Evolutionary conservation across 2,329 filamentous ascomycete species (phyloP), one percentile per base, ranked within the genome.

Genomic region (Alternaria dauci): DNA sequence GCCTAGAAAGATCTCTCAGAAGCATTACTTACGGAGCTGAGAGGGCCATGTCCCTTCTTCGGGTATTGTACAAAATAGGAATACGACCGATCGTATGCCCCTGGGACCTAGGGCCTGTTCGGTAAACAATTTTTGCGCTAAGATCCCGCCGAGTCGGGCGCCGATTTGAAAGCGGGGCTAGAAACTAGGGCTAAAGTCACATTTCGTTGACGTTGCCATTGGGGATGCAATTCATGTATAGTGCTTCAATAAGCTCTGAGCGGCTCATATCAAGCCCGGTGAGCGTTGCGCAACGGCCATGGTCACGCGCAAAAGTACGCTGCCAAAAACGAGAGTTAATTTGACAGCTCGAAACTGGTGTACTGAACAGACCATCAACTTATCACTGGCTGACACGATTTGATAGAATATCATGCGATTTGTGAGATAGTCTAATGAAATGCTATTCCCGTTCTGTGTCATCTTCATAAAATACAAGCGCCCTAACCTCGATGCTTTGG

Each of bases 401-500:
- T 36, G 2, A 36, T 36, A 3, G 32, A 36, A 36, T 3, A 36
- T 3, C 12, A 36, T 36, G 32, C 32, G 32, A 36, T 3, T n/a
- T 6, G 32, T 36, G 14, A 36, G 0, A 36, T 36, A 16, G 32
- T 36, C 14, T 16, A 36, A 8, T 36, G 12, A n/a, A n/a, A 0
- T 36, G 0, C 32, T 36, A 36, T 16, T 36, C 12, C 14, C 32
- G 12, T 36, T 36, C 32, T 8, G 32, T 16, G 32, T 36, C 32
- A 59, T 71, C 47, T 61, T 76, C 71, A 59, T 76, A 71, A 47
- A 78, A 78, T 2, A 78, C 75, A 51, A 78, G 59, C 12, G 68
- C 68, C 36, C 76, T 65, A 7, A 76, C 70, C 57, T 78, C 76
- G 51, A 78, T 78, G 53, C 75, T 77, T 61, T 77, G 72, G 41